Evolutionary conservation across 2,329 filamentous ascomycete genomes (phyloP).

Genomic region (Magnaporthales sp.): DNA sequence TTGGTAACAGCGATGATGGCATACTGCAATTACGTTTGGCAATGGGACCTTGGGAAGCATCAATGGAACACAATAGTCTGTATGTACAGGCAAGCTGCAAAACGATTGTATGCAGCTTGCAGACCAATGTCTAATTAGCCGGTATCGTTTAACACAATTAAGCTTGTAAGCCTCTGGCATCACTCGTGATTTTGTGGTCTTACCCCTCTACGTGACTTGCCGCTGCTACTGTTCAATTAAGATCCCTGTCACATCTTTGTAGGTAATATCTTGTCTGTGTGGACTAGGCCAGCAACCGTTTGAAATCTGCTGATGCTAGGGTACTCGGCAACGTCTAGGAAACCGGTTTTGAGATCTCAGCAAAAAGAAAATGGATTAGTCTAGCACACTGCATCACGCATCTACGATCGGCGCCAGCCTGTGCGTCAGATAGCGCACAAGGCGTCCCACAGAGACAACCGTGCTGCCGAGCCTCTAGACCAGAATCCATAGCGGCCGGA

Average conservation of each 20-base stretch:
- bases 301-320: neutral
- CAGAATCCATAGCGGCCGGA: neutral
- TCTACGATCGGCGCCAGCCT: neutral
- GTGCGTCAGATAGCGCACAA: neutral
- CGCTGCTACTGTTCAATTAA: neutral
- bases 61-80: neutral
- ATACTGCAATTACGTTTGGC: neutral
- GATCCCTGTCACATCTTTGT: neutral
- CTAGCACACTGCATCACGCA: neutral
- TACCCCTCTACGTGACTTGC: neutral
- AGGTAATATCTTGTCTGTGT: neutral
- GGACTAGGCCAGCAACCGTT: neutral
- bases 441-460: neutral
- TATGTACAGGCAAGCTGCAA: neutral
- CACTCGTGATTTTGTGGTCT: neutral
- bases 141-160: neutral
- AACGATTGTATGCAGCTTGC: neutral
- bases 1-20: neutral
- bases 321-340: no score
- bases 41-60: neutral
- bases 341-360: neutral
- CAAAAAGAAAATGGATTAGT: neutral
- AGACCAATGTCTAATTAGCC: neutral
- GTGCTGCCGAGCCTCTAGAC: neutral
- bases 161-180: neutral